Conservation (phyloP, 257 asterid species). For the Marsdenia floribunda region DNA sequence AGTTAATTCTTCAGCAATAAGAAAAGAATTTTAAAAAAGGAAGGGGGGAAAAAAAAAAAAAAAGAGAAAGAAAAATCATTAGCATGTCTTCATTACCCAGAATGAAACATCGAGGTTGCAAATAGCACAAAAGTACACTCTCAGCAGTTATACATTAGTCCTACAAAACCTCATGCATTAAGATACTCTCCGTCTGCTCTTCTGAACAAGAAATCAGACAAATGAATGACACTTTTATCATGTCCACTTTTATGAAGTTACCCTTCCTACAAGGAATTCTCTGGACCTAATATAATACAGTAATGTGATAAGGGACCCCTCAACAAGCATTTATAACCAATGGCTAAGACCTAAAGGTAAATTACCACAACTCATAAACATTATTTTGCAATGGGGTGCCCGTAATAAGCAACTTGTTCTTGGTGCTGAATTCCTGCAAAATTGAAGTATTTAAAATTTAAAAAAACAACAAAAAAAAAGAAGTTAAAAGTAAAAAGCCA, state of each 20-base stretch:
- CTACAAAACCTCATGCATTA: not conserved
- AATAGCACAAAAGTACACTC: not conserved
- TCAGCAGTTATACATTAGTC: not conserved
- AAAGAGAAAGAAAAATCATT: not conserved
- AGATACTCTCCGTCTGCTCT: not conserved
- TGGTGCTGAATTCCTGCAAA: conserved; percentile 85
- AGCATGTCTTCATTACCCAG: not conserved
- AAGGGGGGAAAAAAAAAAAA: no score
- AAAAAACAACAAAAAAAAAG: not conserved
- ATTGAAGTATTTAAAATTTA: conserved; percentile 12
- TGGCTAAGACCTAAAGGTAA: not conserved
- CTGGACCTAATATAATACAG: not conserved
- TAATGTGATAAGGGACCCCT: not conserved
- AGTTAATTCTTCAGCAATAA: not conserved
- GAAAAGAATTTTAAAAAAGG: not conserved
- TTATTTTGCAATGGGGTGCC: conserved; percentile 99
- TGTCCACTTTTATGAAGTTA: not conserved
- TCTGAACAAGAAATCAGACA: not conserved
- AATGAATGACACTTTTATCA: not conserved
- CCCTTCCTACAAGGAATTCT: not conserved
- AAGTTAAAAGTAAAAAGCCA: not conserved
- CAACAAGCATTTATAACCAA: not conserved
- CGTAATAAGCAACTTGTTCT: conserved; percentile 93
- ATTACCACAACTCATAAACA: conserved; percentile 96
- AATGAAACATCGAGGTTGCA: not conserved